phyloP scores from a whole-genome alignment of 2,329 filamentous ascomycete species.

The Ambrosiella beaveri region DNA sequence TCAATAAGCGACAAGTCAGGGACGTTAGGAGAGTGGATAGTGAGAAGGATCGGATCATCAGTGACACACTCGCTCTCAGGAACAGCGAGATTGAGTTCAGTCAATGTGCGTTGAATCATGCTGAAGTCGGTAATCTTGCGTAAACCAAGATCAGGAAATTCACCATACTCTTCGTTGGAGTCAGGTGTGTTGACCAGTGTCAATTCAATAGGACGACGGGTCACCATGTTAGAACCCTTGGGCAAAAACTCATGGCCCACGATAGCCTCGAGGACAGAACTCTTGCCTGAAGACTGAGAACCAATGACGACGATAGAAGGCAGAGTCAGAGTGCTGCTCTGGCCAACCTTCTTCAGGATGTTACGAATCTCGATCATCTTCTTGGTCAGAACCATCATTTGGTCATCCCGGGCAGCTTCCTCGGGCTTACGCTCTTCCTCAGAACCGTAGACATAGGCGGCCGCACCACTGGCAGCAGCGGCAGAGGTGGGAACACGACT shows the following conservation, averaged over 20 bases:
- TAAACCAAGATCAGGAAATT: constrained; percentile 82
- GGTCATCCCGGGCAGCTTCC: constrained; percentile 68
- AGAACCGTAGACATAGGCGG: constrained; percentile 51
- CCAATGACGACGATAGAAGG: constrained; percentile 99
- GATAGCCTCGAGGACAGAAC: constrained; percentile 88
- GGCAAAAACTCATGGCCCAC: constrained; percentile 96
- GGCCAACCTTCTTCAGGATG: constrained; percentile 78
- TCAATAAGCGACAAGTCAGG: constrained; percentile 93
- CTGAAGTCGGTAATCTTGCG: constrained; percentile 83
- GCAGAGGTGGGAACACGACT: constrained; percentile 43
- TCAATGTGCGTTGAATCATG: constrained; percentile 82
- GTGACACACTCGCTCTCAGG: constrained; percentile 83
- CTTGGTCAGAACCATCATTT: constrained; percentile 98
- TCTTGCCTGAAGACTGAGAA: constrained; percentile 95
- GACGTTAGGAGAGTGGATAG: constrained; percentile 87
- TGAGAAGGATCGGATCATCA: constrained; percentile 89
- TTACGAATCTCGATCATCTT: constrained; percentile 99
- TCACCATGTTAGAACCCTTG: constrained; percentile 98
- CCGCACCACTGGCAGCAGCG: constrained; percentile 53
- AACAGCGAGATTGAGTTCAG: constrained; percentile 85
- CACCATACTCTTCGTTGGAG: constrained; percentile 74
- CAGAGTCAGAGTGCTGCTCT: constrained; percentile 72
- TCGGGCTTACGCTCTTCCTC: constrained; percentile 48
- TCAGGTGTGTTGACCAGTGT: constrained; percentile 91
- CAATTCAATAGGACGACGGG: constrained; percentile 82